These are phyloP conservation scores for Fraxinus sp. DNA, from an alignment of 305 asterid species.

Conservation along the genomic window DNA sequence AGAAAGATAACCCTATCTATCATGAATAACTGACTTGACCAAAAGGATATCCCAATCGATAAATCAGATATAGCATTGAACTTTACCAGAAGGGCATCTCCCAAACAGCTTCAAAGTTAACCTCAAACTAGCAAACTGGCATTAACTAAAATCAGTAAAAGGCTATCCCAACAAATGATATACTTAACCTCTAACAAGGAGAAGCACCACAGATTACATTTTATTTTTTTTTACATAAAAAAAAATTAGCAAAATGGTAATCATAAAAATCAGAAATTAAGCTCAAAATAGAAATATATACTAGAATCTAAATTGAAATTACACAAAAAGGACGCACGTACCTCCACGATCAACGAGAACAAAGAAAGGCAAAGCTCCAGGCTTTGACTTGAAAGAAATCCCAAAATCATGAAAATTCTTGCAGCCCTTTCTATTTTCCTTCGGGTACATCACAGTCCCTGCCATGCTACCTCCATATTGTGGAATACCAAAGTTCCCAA, in stretches of 20 bases:
- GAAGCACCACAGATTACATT: conserved; percentile 1
- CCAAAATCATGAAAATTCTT: conserved; percentile 59
- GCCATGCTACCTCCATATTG: conserved; percentile 87
- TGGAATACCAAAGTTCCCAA: conserved; percentile 87
- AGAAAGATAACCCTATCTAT: neutral
- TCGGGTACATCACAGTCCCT: conserved; percentile 69
- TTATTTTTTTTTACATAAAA: neutral
- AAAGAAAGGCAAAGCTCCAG: conserved; percentile 85
- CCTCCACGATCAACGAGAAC: conserved; percentile 93
- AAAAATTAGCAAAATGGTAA: neutral
- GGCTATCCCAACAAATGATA: neutral
- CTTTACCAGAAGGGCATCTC: neutral
- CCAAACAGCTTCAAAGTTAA: conserved; percentile 8
- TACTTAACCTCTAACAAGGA: neutral
- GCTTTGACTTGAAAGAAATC: conserved; percentile 63
- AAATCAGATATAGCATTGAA: conserved; percentile 11
- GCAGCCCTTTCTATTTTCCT: conserved; percentile 79
- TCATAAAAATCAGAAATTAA: conserved; percentile 5
- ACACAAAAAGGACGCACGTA: conserved; percentile 15
- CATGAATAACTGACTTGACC: conserved; percentile 5
- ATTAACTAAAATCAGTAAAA: neutral
- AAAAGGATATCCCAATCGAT: conserved; percentile 8
- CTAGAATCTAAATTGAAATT: neutral
- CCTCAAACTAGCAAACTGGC: conserved; percentile 15
- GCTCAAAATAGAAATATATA: conserved; percentile 9